Evolutionary conservation across 1,284 basidiomycete genomes (phyloP), one percentile per base, ranked within the genome.

Genomic region (Rhodotorula sp.): DNA sequence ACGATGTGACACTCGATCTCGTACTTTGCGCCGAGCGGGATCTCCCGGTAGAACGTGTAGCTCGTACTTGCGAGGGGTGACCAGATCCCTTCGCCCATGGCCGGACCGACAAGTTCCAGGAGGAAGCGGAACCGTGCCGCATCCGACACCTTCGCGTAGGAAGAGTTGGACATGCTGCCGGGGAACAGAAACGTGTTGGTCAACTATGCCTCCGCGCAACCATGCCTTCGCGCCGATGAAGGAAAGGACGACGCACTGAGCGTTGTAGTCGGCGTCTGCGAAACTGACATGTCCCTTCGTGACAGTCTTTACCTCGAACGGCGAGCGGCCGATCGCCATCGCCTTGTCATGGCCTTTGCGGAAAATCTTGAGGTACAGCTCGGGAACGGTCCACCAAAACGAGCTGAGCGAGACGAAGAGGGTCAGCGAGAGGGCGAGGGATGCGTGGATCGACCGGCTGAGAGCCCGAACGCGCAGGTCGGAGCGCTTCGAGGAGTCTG

Each of bases 91-190:
- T 54, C 64, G 8, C 66, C 68, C 34, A 74, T 68, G 4, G 71
- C 68, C 0, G 70, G 68, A 1, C 73, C 68, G 30, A 70, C 62
- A 8, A 71, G 47, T 29, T 74, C 63, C n/a, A 70, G 60, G 17
- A 72, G 47, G 64, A 64, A 73, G 10, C 59, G 58, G 66, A 74
- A 72, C 20, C 73, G 59, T 7, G 71, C 73, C 4, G 52, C 24
- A 48, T 74, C 73, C 2, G 59, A 36, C 1, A 62, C 68, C 32
- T 57, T 57, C 19, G 65, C 71, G 55, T 74, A 74, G 10, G 68
- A 68, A 9, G 68, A 68, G 56, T 74, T 74, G 29, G 57, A 62
- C 68, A 74, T 70, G 64, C 72, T 73, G 66, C 2, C 6, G 17
- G n/a, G 5, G 19, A 32, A 19, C 34, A 20, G 27, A 2, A 47